These are phyloP conservation scores for Melocanna baccifera DNA, from an alignment of 176 grass and related monocot genomes.

Conservation along the genomic window DNA sequence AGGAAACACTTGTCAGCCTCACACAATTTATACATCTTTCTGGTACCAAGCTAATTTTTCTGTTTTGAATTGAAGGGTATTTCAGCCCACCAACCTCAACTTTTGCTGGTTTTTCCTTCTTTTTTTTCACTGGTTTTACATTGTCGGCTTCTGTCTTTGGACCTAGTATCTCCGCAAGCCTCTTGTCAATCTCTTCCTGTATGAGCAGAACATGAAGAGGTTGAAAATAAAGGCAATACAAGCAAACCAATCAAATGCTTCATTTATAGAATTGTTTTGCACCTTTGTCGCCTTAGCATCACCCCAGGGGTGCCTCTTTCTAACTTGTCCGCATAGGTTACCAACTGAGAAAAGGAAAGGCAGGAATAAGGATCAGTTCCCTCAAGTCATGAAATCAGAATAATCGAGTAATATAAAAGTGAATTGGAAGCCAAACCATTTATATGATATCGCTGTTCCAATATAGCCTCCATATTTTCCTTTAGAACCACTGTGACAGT, in stretches of 20 bases:
- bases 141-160: conserved; percentile 86
- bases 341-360: conserved; percentile 53
- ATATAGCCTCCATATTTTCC: conserved; percentile 83
- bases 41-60: too few relatives aligned
- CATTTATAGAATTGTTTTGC: conserved; percentile 11
- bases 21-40: too few relatives aligned
- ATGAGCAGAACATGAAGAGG: conserved; percentile 17
- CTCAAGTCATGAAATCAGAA: background rate
- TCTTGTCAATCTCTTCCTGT: conserved; percentile 86
- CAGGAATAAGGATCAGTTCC: conserved; percentile 25
- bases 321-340: conserved; percentile 82
- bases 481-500: conserved; percentile 58
- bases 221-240: conserved; percentile 21
- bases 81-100: conserved; percentile 57
- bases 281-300: conserved; percentile 95
- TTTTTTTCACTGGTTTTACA: conserved; percentile 91
- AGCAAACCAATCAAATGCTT: background rate
- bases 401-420: background rate
- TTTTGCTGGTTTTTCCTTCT: conserved; percentile 90
- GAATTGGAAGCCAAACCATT: conserved; percentile 58
- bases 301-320: conserved; percentile 82
- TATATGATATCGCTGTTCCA: conserved; percentile 90
- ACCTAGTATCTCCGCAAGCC: conserved; percentile 73
- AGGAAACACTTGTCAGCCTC: too few relatives aligned
- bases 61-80: background rate